Base-by-base conservation (phyloP, 192 early-diverging fungal genomes). In the Coemansia nantahalensis region DNA sequence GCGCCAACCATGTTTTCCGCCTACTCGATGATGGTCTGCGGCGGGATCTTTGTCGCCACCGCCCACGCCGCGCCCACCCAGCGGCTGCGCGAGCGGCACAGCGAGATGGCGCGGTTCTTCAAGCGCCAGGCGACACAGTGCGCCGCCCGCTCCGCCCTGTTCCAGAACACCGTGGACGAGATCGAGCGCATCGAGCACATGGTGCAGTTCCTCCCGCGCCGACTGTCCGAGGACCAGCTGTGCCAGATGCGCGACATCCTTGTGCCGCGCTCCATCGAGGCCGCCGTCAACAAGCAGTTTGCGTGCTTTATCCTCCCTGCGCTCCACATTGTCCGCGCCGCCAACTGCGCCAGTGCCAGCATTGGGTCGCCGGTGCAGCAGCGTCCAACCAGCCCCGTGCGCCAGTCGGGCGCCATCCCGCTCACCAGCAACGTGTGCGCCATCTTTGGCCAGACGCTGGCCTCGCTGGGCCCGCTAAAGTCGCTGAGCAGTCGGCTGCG, bases 1-100 rank as follows among this genome's bases (percentile, higher is more conserved):
- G 41, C 58, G 40, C 70, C 70, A 26, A 57, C 63, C 6, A 73
- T 73, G 70, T 73, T 73, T 38, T 38, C 59, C 11, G 57, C 70
- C 1, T 55, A 73, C 50, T 48, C 62, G 38, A 52, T 52, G 23
- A 62, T 58, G 58, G 52, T 73, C n/a, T 44, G 33, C 16, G 70
- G 70, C 46, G 63, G 70, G 30, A 57, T 65, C 24, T 57, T 66
- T 37, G 70, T 63, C 0, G 70, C 63, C 9, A 66, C 62, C 33
- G 70, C 70, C 8, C 40, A 62, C 41, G 8, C 62, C 0, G 58
- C 70, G 41, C 70, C 70, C 0, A 66, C 58, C 3, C 19, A 23
- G 18, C 32, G 36, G 8, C 54, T 49, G 15, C 63, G 50, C 18
- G 21, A 26, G 1, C 23, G 53, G 11, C 66, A 56, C 24, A 54